Evolutionary conservation across 306 rosid genomes (phyloP).

Genomic region (Dicorynia guianensis): DNA sequence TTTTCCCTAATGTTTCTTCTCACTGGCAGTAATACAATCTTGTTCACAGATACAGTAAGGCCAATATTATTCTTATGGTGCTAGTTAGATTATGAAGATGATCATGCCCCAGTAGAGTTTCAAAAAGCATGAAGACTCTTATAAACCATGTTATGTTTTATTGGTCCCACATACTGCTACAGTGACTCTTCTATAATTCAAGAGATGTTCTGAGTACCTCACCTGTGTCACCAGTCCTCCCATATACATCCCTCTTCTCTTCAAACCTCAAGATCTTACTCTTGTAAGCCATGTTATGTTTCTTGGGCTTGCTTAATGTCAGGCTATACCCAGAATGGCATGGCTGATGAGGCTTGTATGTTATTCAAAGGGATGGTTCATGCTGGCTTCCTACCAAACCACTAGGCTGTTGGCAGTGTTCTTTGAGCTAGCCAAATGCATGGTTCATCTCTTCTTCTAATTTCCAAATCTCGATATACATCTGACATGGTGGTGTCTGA

Average conservation of each 20-base stretch:
- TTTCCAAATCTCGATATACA: conserved; percentile 59
- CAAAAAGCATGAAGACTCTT: conserved; percentile 12
- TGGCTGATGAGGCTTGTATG: conserved; percentile 67
- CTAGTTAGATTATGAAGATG: conserved; percentile 30
- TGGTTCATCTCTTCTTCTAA: conserved; percentile 52
- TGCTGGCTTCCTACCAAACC: conserved; percentile 61
- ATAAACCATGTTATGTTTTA: conserved; percentile 38
- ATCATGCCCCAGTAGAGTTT: background rate
- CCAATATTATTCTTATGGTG: conserved; percentile 6
- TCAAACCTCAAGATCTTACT: conserved; percentile 37
- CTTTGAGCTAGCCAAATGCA: conserved; percentile 78
- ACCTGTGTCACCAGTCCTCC: conserved; percentile 38
- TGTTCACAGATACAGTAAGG: conserved; percentile 26
- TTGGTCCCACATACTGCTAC: conserved; percentile 6
- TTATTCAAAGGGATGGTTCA: conserved; percentile 62
- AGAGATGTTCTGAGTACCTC: conserved; percentile 35
- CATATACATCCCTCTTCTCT: conserved; percentile 24
- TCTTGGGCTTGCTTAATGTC: conserved; percentile 88
- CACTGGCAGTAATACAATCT: conserved; percentile 22
- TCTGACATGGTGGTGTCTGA: conserved; percentile 65
- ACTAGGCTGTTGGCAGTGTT: conserved; percentile 75
- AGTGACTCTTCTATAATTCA: conserved; percentile 42
- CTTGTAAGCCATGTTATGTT: conserved; percentile 40
- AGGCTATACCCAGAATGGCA: conserved; percentile 65
- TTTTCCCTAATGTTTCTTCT: conserved; percentile 10